Percentiles rank a stretch among this genome's conserved stretches.
These are phyloP conservation scores for Teratosphaeria viscida DNA, from an alignment of 2,329 filamentous ascomycete species.

Conservation along the genomic window DNA sequence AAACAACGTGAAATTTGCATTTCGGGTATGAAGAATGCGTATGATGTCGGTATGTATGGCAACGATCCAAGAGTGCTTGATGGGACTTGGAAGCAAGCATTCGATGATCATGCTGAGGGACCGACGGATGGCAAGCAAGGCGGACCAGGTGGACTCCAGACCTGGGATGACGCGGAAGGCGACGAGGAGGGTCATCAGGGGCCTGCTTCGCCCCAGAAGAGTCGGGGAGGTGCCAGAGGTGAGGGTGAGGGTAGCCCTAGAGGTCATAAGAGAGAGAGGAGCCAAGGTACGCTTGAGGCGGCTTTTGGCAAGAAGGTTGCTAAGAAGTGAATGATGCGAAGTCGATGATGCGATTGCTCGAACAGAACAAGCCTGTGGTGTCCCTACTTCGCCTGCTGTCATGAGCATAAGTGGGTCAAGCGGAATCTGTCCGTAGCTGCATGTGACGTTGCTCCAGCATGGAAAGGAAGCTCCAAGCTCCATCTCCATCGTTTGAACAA, in stretches of 20 bases:
- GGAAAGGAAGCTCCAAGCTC: not conserved
- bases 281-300: constrained; percentile 24
- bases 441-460: not conserved
- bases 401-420: not conserved
- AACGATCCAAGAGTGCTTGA: constrained; percentile 51
- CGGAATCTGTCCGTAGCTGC: not conserved
- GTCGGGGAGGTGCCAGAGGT: constrained; percentile 1
- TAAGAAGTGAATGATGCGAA: not conserved
- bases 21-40: constrained; percentile 59
- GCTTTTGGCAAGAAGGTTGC: constrained; percentile 21
- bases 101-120: constrained; percentile 37
- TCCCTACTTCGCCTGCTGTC: not conserved
- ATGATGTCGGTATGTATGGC: constrained; percentile 53
- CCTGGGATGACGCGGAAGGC: constrained; percentile 18
- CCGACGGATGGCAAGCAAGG: constrained; percentile 32
- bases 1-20: constrained; percentile 54
- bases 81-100: constrained; percentile 46
- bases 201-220: constrained; percentile 4
- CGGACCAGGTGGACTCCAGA: constrained; percentile 27
- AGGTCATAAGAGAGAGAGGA: constrained; percentile 24
- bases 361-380: not conserved
- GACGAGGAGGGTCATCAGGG: constrained; percentile 11
- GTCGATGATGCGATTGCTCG: not conserved
- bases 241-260: constrained; percentile 5
- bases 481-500: not conserved